Evolutionary conservation across 441 rosid genomes (phyloP).

Genomic region (Gossypium schwendimanii): DNA sequence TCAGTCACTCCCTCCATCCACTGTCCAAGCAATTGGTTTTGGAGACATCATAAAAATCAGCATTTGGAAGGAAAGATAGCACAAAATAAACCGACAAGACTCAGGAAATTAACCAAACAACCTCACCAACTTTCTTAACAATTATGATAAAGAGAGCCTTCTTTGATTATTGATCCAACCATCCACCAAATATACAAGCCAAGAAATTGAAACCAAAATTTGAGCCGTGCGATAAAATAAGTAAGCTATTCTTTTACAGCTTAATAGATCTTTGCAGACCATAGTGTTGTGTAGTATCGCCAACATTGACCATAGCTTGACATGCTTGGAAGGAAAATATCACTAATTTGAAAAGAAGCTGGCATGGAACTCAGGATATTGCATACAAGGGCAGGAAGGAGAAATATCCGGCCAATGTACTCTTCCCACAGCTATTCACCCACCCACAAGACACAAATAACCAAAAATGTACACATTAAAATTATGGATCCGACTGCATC

Average conservation of each 20-base stretch:
- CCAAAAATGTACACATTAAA: not conserved
- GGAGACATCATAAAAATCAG: conserved; percentile 19
- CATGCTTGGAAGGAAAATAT: not conserved
- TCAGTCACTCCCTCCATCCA: conserved; percentile 63
- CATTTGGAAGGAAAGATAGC: not conserved
- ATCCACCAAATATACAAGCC: not conserved
- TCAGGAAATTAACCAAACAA: not conserved
- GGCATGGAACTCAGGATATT: not conserved
- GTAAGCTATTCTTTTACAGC: not conserved
- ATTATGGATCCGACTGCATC: not conserved
- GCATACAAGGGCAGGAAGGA: not conserved
- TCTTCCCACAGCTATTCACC: not conserved
- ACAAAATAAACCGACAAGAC: not conserved
- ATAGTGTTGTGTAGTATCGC: not conserved
- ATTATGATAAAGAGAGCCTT: not conserved
- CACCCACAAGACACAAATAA: not conserved
- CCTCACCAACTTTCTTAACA: conserved; percentile 1
- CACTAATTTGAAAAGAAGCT: not conserved
- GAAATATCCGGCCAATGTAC: not conserved
- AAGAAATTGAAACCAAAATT: not conserved
- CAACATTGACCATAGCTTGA: not conserved
- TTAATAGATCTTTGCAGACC: not conserved
- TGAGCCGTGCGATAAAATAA: not conserved
- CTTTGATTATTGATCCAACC: not conserved
- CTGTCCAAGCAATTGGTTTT: conserved; percentile 36